phyloP scores from a whole-genome alignment of 2,329 filamentous ascomycete genomes.

The Fusarium goolgardi region DNA sequence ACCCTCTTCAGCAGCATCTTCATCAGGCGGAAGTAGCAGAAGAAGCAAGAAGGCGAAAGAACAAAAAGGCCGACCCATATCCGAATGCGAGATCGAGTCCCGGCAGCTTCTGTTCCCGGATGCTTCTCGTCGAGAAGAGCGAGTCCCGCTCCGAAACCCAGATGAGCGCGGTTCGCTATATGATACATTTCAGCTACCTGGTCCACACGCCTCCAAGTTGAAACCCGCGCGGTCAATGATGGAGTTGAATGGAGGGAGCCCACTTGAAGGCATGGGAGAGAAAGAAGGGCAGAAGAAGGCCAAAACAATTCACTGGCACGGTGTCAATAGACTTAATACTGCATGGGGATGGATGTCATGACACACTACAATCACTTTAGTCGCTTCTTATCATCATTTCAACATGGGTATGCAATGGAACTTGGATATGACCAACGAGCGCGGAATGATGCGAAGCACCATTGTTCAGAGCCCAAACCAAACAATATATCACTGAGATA shows the following conservation, averaged over 20 bases:
- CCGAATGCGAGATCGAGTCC: conserved; percentile 36
- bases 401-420: background rate
- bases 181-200: conserved; percentile 43
- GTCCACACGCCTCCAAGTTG: conserved; percentile 34
- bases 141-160: conserved; percentile 34
- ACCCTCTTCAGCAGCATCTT: conserved; percentile 13
- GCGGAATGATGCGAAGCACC: too few relatives aligned
- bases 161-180: conserved; percentile 39
- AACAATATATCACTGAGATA: background rate
- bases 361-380: conserved; percentile 1
- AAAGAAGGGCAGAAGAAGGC: conserved; percentile 32
- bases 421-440: background rate
- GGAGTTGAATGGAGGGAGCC: conserved; percentile 42
- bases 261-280: conserved; percentile 25
- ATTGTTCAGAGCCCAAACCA: background rate
- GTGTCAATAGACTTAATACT: conserved; percentile 47
- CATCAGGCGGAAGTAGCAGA: conserved; percentile 11
- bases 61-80: conserved; percentile 12
- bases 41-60: conserved; percentile 8
- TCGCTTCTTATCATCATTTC: background rate
- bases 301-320: conserved; percentile 47
- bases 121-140: conserved; percentile 24
- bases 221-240: conserved; percentile 44
- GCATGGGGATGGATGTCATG: conserved; percentile 48
- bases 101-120: conserved; percentile 34